A percentile compares a stretch with the other conserved stretches of the same genome.
Conservation (phyloP, 345 rosid species). For the Eucalyptus victrix region DNA sequence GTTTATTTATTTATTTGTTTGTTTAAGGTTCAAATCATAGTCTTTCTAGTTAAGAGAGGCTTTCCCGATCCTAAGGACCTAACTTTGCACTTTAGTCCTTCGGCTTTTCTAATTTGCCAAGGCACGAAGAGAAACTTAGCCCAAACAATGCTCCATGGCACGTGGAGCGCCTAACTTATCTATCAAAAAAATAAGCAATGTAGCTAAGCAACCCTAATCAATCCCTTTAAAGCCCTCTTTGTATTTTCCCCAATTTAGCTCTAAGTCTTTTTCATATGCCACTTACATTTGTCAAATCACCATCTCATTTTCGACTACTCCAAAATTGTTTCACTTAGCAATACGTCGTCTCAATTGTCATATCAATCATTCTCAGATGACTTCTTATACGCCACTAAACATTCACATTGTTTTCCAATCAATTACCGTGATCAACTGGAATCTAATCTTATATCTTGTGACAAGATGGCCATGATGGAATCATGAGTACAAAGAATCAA, state of each 20-base stretch:
- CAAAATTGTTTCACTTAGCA: background rate
- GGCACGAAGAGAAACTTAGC: background rate
- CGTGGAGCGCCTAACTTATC: slow-evolving; percentile 12
- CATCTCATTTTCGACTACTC: background rate
- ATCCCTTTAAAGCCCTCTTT: slow-evolving; percentile 8
- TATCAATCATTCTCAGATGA: background rate
- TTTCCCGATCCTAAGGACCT: background rate
- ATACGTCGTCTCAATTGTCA: background rate
- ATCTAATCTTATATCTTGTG: background rate
- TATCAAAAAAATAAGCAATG: background rate
- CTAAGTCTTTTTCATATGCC: background rate
- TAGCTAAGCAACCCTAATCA: background rate
- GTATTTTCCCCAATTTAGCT: background rate
- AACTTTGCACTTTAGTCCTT: background rate
- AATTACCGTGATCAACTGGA: background rate
- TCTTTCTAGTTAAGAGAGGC: background rate
- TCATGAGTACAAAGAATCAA: background rate
- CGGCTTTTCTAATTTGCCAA: background rate
- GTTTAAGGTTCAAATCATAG: background rate
- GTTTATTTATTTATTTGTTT: background rate
- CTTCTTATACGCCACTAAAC: background rate
- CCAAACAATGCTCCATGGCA: background rate
- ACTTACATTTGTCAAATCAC: background rate
- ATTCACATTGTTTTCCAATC: background rate
- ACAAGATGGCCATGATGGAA: background rate